phyloP scores from a whole-genome alignment of 768 basidiomycete genomes.

The Boletus subparvulus region DNA sequence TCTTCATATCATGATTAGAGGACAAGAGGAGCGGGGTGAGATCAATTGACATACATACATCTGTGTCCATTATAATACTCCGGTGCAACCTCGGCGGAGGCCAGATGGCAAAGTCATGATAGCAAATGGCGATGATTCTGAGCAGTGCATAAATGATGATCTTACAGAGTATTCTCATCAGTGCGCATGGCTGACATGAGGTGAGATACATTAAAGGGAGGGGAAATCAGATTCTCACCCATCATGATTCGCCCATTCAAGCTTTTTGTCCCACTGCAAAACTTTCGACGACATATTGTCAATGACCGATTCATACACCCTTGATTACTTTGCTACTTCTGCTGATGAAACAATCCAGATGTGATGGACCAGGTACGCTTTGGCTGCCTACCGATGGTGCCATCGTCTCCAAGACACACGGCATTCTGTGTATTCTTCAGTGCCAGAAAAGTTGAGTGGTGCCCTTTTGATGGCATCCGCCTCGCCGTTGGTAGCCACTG shows the following conservation, averaged over 20 bases:
- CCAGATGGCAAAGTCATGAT: constrained; percentile 84
- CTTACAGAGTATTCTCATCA: no score
- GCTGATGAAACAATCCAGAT: constrained; percentile 89
- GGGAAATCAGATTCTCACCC: constrained; percentile 46
- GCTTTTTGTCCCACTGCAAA: constrained; percentile 52
- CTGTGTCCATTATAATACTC: no score
- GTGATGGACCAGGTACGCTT: constrained; percentile 34
- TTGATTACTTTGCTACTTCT: constrained; percentile 92
- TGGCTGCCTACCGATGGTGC: constrained; percentile 26
- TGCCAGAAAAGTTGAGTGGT: constrained; percentile 68
- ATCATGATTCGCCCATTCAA: constrained; percentile 99
- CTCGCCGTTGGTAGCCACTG: constrained; percentile 95
- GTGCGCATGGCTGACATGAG: no score
- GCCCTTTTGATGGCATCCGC: constrained; percentile 92
- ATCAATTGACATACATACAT: constrained; percentile 39
- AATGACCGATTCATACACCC: constrained; percentile 49
- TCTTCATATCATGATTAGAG: constrained; percentile 48
- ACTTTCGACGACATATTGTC: no score
- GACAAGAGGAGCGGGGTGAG: neutral
- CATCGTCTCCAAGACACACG: no score
- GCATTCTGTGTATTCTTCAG: constrained; percentile 38
- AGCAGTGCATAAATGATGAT: no score
- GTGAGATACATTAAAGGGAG: neutral
- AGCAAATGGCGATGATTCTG: constrained; percentile 93
- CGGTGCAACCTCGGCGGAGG: constrained; percentile 56